Percentiles rank a stretch among this genome's conserved stretches.
Conservation (phyloP, 2,329 filamentous ascomycete genomes). For the Aspergillus amoenus region DNA sequence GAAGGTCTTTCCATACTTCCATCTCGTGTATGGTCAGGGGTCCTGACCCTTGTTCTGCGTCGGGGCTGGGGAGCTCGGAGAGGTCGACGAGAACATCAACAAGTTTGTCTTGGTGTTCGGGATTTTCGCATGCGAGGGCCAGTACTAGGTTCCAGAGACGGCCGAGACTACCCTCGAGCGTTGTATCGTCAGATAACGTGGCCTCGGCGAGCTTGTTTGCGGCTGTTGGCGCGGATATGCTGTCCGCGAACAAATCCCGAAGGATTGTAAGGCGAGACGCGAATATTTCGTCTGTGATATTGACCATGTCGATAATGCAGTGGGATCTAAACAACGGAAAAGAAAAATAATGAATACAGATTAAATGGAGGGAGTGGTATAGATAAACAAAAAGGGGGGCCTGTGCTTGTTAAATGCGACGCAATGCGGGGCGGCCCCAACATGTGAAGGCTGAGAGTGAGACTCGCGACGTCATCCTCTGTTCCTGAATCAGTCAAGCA, state of each 20-base stretch:
- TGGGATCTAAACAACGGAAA: neutral
- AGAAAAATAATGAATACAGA: neutral
- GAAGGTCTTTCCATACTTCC: neutral
- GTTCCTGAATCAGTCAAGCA: neutral
- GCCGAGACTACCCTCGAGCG: neutral
- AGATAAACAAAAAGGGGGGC: neutral
- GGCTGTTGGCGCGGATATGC: neutral
- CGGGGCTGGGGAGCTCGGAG: neutral
- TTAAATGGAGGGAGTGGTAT: neutral
- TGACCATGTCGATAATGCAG: neutral
- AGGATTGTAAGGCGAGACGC: neutral
- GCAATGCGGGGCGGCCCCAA: neutral
- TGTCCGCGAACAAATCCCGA: neutral
- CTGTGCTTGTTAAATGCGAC: neutral
- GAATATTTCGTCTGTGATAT: neutral
- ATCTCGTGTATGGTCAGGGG: neutral
- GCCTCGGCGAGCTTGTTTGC: neutral
- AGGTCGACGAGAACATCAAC: constrained; percentile 1
- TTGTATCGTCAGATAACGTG: neutral
- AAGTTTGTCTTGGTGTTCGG: neutral
- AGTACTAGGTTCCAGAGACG: neutral
- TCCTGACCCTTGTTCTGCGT: neutral
- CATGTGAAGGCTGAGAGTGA: neutral
- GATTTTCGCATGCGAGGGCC: neutral
- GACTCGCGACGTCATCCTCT: neutral